Base-by-base conservation (phyloP, 2,329 filamentous ascomycete genomes). In the Orbilia oligospora region DNA sequence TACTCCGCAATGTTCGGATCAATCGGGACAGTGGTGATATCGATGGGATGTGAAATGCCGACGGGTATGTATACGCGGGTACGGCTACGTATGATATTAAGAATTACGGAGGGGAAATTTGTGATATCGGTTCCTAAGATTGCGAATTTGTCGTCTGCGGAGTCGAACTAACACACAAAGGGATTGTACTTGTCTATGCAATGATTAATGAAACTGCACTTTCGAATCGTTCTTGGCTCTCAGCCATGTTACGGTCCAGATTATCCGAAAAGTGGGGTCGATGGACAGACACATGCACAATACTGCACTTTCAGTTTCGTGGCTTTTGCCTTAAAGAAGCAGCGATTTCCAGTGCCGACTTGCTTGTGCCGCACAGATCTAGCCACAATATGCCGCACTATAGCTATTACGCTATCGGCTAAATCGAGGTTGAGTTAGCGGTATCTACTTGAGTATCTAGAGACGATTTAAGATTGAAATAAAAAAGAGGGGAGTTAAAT, bases 191-290 rank as follows among this genome's bases (percentile, higher is more conserved):
- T 49, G 33, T 27, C 33, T 18, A 27, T 71, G 44, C 48, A 27
- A 30, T n/a, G n/a, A n/a, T 18, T 30, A 38, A 16, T 49, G 56
- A 16, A 30, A 44, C 30, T 38, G 55, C 55, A 48, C 33, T 56
- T 22, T 49, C 44, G 22, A 24, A 38, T 46, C 49, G 22, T 14
- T 44, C 67, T 71, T 63, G 55, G 55, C 67, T 41, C 24, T 14
- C 38, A 20, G 33, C 20, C 33, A 49, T 20, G 20, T 16, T 53
- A 53, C 41, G 38, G 66, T 66, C 58, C 72, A 71, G 53, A 72
- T 68, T 68, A 72, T 78, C 68, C 68, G 75, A 78, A 71, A 77
- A 72, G 75, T 78, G 75, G 75, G 75, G 75, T 78, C 63, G 36
- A 69, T 68, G 44, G 41, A 58, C 63, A 75, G 27, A 38, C 61